Conservation (phyloP, 2,329 filamentous ascomycete species). For the Cryphonectria radicalis region DNA sequence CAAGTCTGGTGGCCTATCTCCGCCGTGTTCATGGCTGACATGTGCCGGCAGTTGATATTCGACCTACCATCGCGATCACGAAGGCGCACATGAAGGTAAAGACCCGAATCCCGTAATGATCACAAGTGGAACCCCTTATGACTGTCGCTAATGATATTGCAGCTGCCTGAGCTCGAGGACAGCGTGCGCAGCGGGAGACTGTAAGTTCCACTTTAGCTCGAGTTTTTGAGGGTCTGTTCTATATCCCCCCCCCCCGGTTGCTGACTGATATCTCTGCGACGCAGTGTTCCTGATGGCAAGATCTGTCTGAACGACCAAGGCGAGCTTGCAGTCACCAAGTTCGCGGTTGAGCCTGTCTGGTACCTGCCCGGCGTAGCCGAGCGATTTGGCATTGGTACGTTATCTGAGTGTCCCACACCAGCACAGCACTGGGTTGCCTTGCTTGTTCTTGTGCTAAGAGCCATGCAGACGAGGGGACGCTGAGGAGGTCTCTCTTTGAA, state of each 20-base stretch:
- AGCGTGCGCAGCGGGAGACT: constrained; percentile 81
- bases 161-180: constrained; percentile 89
- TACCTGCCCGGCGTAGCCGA: constrained; percentile 87
- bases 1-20: background rate
- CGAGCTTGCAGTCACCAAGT: constrained; percentile 92
- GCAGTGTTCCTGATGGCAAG: constrained; percentile 74
- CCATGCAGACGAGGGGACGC: constrained; percentile 73
- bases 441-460: constrained; percentile 35
- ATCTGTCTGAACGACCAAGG: constrained; percentile 86
- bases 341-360: constrained; percentile 94
- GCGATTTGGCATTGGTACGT: constrained; percentile 82
- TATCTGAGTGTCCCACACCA: constrained; percentile 20
- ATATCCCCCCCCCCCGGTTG: background rate
- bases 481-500: constrained; percentile 88
- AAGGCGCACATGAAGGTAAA: constrained; percentile 84
- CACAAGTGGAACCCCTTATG: background rate
- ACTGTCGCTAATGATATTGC: constrained; percentile 14
- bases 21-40: constrained; percentile 25
- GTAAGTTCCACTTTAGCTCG: constrained; percentile 45
- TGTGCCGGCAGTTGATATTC: constrained; percentile 67
- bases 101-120: background rate
- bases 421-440: background rate
- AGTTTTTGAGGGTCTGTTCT: background rate
- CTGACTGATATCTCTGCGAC: constrained; percentile 14
- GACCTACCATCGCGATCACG: constrained; percentile 89